Evolutionary conservation across 1,284 basidiomycete genomes (phyloP).

Genomic region (Rhodotorula sp.): DNA sequence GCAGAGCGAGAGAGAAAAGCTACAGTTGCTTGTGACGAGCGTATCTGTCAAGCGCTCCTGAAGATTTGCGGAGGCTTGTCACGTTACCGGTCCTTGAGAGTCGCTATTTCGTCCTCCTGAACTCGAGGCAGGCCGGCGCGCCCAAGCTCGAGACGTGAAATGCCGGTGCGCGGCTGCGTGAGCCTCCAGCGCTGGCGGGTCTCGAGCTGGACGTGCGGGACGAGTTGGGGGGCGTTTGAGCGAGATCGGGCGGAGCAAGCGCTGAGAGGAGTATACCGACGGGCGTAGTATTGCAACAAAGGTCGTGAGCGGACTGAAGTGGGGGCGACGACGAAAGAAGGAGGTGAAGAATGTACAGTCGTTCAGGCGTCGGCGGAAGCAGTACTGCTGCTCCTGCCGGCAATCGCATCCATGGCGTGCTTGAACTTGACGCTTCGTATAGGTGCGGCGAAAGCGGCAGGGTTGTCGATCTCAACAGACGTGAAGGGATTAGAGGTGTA

Average conservation of each 20-base stretch:
- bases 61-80: conserved; percentile 26
- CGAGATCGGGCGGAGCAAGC: neutral
- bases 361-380: neutral
- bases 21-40: conserved; percentile 7
- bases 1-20: neutral
- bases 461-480: conserved; percentile 30
- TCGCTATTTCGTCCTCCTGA: too few species aligned
- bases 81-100: conserved; percentile 4
- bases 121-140: neutral
- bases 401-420: conserved; percentile 32
- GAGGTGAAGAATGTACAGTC: neutral
- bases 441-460: conserved; percentile 24
- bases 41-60: conserved; percentile 32
- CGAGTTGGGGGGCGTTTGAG: neutral
- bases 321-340: neutral
- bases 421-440: conserved; percentile 33
- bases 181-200: neutral
- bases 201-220: neutral
- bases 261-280: neutral
- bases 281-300: too few species aligned
- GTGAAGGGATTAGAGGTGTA: conserved; percentile 49
- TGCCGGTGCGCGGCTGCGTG: neutral
- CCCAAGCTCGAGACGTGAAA: neutral
- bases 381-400: conserved; percentile 11
- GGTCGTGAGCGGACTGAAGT: too few species aligned